Percentiles rank a stretch among this genome's conserved stretches.
Evolutionary conservation across 257 asterid species (phyloP).

Genomic region (Rhazya stricta): DNA sequence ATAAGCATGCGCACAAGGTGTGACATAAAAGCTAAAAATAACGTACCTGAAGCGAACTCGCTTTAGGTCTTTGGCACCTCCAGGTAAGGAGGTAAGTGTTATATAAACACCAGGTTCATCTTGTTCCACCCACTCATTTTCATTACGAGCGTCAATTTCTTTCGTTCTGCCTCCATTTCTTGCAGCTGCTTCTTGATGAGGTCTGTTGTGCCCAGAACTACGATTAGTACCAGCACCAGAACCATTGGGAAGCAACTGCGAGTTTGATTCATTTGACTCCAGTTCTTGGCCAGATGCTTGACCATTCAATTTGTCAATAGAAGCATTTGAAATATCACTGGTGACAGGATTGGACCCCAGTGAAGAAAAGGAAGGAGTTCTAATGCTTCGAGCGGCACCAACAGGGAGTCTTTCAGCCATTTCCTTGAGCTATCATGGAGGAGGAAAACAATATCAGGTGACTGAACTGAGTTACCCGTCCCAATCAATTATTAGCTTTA

Average conservation of each 20-base stretch:
- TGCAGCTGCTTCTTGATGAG: conserved; percentile 41
- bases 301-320: conserved; percentile 48
- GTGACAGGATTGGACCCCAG: conserved; percentile 37
- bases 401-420: conserved; percentile 99
- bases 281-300: conserved; percentile 49
- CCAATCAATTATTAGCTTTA: neutral
- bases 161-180: conserved; percentile 63
- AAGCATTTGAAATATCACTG: conserved; percentile 43
- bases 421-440: conserved; percentile 66
- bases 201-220: conserved; percentile 47
- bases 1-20: neutral
- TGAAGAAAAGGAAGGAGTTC: conserved; percentile 60
- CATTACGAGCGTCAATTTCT: conserved; percentile 67
- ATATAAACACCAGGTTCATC: conserved; percentile 97
- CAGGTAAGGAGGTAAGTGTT: conserved; percentile 87
- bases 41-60: conserved; percentile 97
- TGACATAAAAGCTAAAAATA: conserved; percentile 11
- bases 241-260: conserved; percentile 48
- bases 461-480: neutral
- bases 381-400: conserved; percentile 71
- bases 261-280: conserved; percentile 54
- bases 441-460: conserved; percentile 18
- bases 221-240: conserved; percentile 46
- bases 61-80: conserved; percentile 85
- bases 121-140: conserved; percentile 95